Evolutionary conservation across 768 basidiomycete species (phyloP), one percentile per base, ranked within the genome.

Genomic region (Mycena floridula): DNA sequence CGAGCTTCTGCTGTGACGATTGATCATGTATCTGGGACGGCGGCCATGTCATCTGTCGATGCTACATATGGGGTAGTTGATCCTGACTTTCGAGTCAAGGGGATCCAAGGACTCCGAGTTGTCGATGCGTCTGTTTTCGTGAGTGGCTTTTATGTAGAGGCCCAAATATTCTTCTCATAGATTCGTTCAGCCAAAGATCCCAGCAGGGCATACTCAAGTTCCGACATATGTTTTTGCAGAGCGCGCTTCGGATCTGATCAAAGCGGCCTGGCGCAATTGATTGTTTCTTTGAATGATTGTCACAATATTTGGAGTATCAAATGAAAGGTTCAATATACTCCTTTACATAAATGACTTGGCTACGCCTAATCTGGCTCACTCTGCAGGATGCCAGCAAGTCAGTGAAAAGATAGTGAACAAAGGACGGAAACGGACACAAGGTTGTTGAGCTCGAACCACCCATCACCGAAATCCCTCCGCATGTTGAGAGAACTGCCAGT

Each of bases 81-180:
- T 45, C 55, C 65, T 3, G 53, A 63, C 39, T 43, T 70, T 3
- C 28, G 41, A 0, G 57, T 70, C 3, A 65, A 67, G 44, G 61
- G 62, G 6, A 56, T 54, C 2, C 20, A 16, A 5, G 65, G 63
- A 18, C 47, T 69, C 18, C 49, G 67, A 2, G 48, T 69, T 25
- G 64, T 68, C 21, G 65, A 69, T 51, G 62, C 63, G 0, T 62
- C 61, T 18, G 52, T 65, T 20, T 51, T 65, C 38, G 56, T 57
- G 12, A 25, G 53, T 46, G 12, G 20, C 42, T 36, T 41, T 38
- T 37, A 44, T 30, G 23, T n/a, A n/a, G n/a, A n/a, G 13, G 16
- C 24, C 11, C 12, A 15, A 24, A 20, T 16, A 26, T 16, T 8
- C 24, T 12, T 26, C 37, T 21, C 3, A 15, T 26, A 37, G 15